phyloP scores from a whole-genome alignment of 148 eudicot species.

The Limonium bicolor region DNA sequence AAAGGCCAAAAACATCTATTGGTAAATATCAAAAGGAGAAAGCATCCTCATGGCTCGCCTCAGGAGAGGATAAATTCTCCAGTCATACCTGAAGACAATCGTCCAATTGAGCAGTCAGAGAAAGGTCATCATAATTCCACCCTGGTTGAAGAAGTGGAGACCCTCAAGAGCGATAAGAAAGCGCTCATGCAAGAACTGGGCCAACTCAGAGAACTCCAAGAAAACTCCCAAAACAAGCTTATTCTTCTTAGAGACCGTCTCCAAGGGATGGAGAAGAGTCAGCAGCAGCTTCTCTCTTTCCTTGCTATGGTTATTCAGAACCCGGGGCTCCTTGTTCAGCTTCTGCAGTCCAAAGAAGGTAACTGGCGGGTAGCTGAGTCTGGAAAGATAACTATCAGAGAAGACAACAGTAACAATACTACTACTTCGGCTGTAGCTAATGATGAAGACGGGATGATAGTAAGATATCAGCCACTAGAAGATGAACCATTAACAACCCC shows the following conservation, averaged over 20 bases:
- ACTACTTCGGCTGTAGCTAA: constrained; percentile 9
- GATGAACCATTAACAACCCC: constrained; percentile 13
- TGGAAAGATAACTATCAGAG: constrained; percentile 30
- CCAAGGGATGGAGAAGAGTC: constrained; percentile 70
- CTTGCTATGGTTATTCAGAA: constrained; percentile 81
- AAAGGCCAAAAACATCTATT: constrained; percentile 62
- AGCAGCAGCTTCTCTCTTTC: constrained; percentile 77
- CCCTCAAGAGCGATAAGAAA: constrained; percentile 46
- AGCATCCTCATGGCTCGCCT: constrained; percentile 23
- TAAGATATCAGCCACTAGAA: constrained; percentile 41
- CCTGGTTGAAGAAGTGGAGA: constrained; percentile 61
- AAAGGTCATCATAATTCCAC: constrained; percentile 19
- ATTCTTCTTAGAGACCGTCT: constrained; percentile 40
- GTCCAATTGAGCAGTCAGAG: constrained; percentile 13
- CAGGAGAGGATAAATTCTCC: constrained; percentile 21
- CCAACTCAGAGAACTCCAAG: constrained; percentile 45
- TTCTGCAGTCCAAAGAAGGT: constrained; percentile 43
- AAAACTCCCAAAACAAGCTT: constrained; percentile 44
- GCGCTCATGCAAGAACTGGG: constrained; percentile 52
- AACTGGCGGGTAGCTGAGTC: constrained; percentile 42
- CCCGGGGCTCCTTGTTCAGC: constrained; percentile 50
- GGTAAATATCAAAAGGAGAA: constrained; percentile 47
- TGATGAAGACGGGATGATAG: constrained; percentile 47
- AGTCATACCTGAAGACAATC: constrained; percentile 30
- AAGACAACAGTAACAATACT: constrained; percentile 23